These are phyloP conservation scores for Citrus australasica DNA, from an alignment of 345 rosid genomes.

Conservation along the genomic window DNA sequence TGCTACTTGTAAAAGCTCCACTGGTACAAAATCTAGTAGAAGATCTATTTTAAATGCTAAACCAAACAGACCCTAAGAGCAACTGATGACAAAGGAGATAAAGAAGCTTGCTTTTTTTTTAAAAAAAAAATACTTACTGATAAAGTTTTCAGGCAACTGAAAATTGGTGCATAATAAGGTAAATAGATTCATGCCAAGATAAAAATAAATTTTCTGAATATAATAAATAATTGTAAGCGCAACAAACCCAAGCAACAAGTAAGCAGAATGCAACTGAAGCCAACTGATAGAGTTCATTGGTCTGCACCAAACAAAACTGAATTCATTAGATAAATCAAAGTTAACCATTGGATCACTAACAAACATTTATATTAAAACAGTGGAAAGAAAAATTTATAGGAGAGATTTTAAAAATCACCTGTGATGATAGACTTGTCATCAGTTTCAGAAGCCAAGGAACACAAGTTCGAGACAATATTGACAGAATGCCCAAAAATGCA, in stretches of 20 bases:
- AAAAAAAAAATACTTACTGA: too few relatives aligned
- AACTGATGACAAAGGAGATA: not conserved
- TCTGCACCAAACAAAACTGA: constrained; percentile 31
- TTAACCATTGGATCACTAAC: not conserved
- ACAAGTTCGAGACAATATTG: constrained; percentile 68
- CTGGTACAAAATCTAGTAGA: not conserved
- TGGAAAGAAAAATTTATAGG: not conserved
- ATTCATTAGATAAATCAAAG: not conserved
- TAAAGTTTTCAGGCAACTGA: not conserved
- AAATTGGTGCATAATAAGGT: not conserved
- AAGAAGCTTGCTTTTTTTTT: not conserved
- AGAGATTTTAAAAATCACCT: constrained; percentile 33
- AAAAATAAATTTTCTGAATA: not conserved
- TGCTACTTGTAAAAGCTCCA: not conserved
- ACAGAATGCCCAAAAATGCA: constrained; percentile 63
- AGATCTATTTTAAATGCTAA: not conserved
- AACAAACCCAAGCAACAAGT: constrained; percentile 91
- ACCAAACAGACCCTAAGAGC: not conserved
- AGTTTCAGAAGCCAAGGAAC: constrained; percentile 82
- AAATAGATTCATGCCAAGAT: not conserved
- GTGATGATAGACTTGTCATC: constrained; percentile 84
- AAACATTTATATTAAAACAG: not conserved
- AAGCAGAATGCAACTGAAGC: constrained; percentile 96
- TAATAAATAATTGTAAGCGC: constrained; percentile 20
- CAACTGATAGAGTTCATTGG: constrained; percentile 93